Evolutionary conservation across 2,329 filamentous ascomycete genomes (phyloP), one percentile per base, ranked within the genome.

Genomic region (Colletotrichum sp.): DNA sequence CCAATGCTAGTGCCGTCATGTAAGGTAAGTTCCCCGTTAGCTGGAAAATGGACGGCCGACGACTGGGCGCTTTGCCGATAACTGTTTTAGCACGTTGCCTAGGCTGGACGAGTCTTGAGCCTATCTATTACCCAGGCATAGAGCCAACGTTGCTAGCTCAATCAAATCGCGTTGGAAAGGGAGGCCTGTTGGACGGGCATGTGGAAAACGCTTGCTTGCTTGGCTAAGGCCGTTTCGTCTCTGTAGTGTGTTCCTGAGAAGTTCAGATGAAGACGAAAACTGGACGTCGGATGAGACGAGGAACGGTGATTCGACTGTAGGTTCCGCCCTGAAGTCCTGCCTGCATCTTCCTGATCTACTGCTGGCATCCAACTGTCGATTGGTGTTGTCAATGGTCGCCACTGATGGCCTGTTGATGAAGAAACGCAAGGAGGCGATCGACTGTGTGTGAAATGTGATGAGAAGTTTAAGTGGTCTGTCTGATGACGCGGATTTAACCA

Each of bases 151-250:
- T 55, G 22, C 15, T 60, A n/a, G 25, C 62, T 67, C n/a, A 56
- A 62, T 28, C 18, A 30, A 52, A 28, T 28, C 28, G 68, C 39
- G 62, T 30, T 39, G 39, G 56, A 36, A n/a, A 18, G 60, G 56
- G 60, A 36, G 30, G 36, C 69, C 30, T 30, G 68, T 66, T 56
- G 56, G 72, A 56, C 43, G 73, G 48, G 28, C 56, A 62, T 75
- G 70, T 65, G 28, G 55, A 52, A 22, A 43, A 39, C 52, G 66
- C 66, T 60, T 52, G 64, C 58, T 73, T 34, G 70, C 73, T 65
- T 73, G 62, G 71, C 69, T 68, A 72, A 32, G 30, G 73, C 43
- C 64, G 74, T 75, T 75, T 75, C 74, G 74, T 65, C 64, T 72
- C 39, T 64, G 62, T 48, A 52, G 52, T 64, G 58, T 48, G 65